These are phyloP conservation scores for Capsicum chinense DNA, from an alignment of 257 asterid species.

Conservation along the genomic window DNA sequence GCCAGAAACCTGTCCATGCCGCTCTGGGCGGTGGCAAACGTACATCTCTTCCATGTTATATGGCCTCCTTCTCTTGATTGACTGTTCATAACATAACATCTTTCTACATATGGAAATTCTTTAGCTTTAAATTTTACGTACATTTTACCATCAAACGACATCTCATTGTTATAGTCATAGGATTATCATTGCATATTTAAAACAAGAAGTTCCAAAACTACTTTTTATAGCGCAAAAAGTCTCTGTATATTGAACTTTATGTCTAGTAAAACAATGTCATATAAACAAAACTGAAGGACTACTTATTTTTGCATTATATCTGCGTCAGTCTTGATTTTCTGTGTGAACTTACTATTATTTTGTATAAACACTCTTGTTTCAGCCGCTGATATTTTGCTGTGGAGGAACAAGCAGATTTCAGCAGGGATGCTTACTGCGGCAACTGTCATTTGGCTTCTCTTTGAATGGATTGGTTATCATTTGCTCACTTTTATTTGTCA, in stretches of 20 bases:
- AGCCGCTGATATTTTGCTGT: slow-evolving; percentile 92
- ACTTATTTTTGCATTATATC: not conserved
- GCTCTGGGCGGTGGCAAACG: slow-evolving; percentile 87
- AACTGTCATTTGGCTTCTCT: slow-evolving; percentile 93
- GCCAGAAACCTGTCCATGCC: slow-evolving; percentile 72
- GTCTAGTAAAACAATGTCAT: not conserved
- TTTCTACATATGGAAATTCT: not conserved
- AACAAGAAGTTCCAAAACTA: not conserved
- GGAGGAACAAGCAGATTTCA: slow-evolving; percentile 96
- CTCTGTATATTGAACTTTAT: not conserved
- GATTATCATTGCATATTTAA: not conserved
- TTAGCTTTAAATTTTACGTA: too few species aligned
- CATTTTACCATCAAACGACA: not conserved
- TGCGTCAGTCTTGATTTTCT: not conserved
- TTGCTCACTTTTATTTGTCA: slow-evolving; percentile 85
- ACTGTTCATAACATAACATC: not conserved
- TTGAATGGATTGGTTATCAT: slow-evolving; percentile 87
- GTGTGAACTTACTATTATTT: not conserved
- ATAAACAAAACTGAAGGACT: not conserved
- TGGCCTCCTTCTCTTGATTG: not conserved
- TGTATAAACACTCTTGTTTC: slow-evolving; percentile 29
- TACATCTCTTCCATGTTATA: slow-evolving; percentile 32
- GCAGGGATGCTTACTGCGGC: slow-evolving; percentile 73
- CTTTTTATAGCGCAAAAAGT: not conserved
- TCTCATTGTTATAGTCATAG: not conserved